These are phyloP conservation scores for Sergeia podlipaevii DNA, from an alignment of 208 protist genomes.

Conservation along the genomic window DNA sequence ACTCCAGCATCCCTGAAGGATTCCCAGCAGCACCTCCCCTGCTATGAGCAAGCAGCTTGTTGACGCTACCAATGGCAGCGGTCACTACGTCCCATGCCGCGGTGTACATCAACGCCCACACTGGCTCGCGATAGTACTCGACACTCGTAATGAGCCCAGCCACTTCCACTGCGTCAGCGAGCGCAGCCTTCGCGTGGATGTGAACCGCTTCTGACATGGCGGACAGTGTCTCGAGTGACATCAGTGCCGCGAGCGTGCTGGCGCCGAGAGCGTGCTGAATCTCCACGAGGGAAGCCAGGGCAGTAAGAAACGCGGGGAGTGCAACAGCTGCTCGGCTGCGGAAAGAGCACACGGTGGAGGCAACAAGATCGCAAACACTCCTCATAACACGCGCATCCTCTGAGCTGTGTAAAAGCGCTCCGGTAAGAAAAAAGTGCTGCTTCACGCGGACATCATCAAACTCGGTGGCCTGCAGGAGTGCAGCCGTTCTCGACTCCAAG, in stretches of 20 bases:
- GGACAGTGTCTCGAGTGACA: background rate
- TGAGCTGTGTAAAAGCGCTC: constrained; percentile 31
- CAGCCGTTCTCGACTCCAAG: constrained; percentile 22
- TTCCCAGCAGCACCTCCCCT: constrained; percentile 2
- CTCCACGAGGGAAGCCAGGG: constrained; percentile 55
- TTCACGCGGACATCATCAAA: constrained; percentile 42
- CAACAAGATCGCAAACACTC: constrained; percentile 19
- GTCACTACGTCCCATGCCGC: constrained; percentile 44
- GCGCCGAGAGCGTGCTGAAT: constrained; percentile 53
- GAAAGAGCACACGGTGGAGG: constrained; percentile 33
- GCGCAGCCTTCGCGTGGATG: constrained; percentile 11
- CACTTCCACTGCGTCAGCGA: constrained; percentile 6
- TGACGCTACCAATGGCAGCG: constrained; percentile 20
- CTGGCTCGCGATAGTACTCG: constrained; percentile 10
- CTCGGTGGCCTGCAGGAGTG: constrained; percentile 12
- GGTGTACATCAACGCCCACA: constrained; percentile 32
- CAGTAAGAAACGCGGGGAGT: constrained; percentile 17
- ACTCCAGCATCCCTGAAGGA: constrained; percentile 8
- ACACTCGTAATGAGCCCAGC: constrained; percentile 13
- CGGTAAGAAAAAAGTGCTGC: constrained; percentile 67
- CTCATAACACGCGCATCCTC: constrained; percentile 17
- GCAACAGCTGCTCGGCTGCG: constrained; percentile 43
- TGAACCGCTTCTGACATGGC: constrained; percentile 21
- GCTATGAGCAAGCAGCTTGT: constrained; percentile 14
- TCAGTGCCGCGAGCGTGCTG: constrained; percentile 16